A percentile compares a stretch with the other conserved stretches of the same genome.
These are phyloP conservation scores for Populus hybrid DNA, from an alignment of 441 rosid species.

Conservation along the genomic window DNA sequence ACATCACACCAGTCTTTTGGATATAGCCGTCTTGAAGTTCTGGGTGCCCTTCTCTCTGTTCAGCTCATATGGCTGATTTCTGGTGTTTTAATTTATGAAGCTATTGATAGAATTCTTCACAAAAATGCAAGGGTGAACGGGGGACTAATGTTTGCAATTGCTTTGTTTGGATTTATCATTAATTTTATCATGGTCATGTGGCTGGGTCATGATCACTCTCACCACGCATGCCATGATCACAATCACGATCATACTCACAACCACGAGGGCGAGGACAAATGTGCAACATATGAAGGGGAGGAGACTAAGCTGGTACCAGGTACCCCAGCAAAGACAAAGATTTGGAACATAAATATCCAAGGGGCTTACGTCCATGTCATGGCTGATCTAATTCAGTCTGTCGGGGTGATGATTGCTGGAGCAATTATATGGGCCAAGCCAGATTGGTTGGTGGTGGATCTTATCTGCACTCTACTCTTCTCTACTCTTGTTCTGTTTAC, in stretches of 20 bases:
- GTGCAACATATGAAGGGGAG: conserved; percentile 25
- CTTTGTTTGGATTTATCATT: conserved; percentile 56
- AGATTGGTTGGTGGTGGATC: conserved; percentile 56
- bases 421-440: conserved; percentile 65
- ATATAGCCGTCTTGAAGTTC: conserved; percentile 60
- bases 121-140: conserved; percentile 44
- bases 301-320: conserved; percentile 30
- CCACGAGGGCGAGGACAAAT: conserved; percentile 21
- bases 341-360: conserved; percentile 61
- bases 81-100: conserved; percentile 57
- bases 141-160: conserved; percentile 58
- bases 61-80: conserved; percentile 80
- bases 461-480: conserved; percentile 58
- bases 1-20: conserved; percentile 57
- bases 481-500: conserved; percentile 49
- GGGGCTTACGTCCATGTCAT: conserved; percentile 74
- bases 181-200: conserved; percentile 60
- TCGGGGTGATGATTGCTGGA: conserved; percentile 74
- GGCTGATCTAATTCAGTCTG: conserved; percentile 74
- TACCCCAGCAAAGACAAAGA: conserved; percentile 23
- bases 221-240: conserved; percentile 12
- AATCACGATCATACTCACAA: conserved; percentile 16
- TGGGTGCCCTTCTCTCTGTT: conserved; percentile 74
- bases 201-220: conserved; percentile 38
- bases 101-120: conserved; percentile 50